Evolutionary conservation across 1,284 basidiomycete species (phyloP), one percentile per base, ranked within the genome.

Genomic region (Puccinia hordei): DNA sequence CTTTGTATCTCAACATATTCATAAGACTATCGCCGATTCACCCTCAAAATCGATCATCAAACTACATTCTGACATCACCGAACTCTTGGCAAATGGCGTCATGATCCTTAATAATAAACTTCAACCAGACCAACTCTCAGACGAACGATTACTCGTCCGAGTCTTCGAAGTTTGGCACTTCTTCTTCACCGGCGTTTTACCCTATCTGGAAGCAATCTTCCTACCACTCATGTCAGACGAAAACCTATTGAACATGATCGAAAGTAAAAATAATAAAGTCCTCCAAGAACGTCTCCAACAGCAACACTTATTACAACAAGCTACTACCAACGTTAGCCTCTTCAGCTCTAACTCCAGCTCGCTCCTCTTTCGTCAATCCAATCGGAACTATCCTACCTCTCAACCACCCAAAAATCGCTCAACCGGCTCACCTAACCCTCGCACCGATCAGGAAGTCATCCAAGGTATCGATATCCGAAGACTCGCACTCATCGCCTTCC

Each of bases 201-300:
- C 85, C 1, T 85, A 83, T 66, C 74, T 84, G 30, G 83, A 85
- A 51, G 85, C 83, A 10, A 82, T 81, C 82, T 83, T 85, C 68
- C 71, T 84, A 19, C 85, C 85, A 0, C 78, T 85, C 10, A 83
- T 83, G 76, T 83, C 83, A 2, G 82, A 84, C 72, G 77, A 82
- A 13, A 81, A 82, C 13, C 75, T 85, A 22, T 65, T 82, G 44
- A 83, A 82, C 51, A 81, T 85, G 35, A 69, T 83, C 24, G 80
- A 81, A 2, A 73, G 51, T n/a, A 55, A 80, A 22, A 71, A 73
- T 22, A 69, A 78, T 27, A 78, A 69, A 69, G 38, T 68, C 17
- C 65, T 78, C n/a, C 63, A 78, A 44, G 75, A 78, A 65, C 61
- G 75, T 19, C 65, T 78, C 61, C 65, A 78, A 69, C 63, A 78